Evolutionary conservation across 768 basidiomycete genomes (phyloP).

Genomic region (Hysterangium stoloniferum): DNA sequence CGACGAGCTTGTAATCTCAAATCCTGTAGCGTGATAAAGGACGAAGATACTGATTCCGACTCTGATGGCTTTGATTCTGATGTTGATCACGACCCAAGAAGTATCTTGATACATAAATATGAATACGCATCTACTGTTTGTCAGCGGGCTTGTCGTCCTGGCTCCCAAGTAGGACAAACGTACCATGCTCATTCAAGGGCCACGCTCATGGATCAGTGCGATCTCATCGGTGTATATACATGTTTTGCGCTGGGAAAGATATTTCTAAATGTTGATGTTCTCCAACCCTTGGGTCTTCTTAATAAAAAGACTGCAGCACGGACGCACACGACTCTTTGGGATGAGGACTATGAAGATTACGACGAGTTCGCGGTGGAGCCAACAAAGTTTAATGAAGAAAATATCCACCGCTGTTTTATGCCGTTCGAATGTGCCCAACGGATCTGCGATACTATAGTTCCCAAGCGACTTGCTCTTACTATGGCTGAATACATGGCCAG

Average conservation of each 20-base stretch:
- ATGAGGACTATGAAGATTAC: neutral
- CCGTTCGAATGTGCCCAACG: neutral
- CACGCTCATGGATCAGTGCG: neutral
- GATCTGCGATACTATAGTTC: neutral
- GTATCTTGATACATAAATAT: neutral
- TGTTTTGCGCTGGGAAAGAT: neutral
- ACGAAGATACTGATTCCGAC: neutral
- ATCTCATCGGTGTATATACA: neutral
- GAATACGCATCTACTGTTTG: neutral
- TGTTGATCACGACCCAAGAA: no score
- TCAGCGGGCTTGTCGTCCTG: neutral
- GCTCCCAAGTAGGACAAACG: neutral
- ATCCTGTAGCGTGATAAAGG: no score
- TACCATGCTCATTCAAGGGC: neutral
- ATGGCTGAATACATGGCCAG: neutral
- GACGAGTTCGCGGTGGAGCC: neutral
- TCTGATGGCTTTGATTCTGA: no score
- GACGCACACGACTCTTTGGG: no score
- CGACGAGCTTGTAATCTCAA: no score
- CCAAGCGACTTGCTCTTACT: neutral
- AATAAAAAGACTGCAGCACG: neutral
- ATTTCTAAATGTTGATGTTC: neutral
- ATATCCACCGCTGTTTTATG: neutral
- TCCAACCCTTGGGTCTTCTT: neutral
- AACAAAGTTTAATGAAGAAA: neutral